Base-by-base conservation (phyloP, 192 early-diverging fungal genomes). In the Gryganskiella cystojenkinii region DNA sequence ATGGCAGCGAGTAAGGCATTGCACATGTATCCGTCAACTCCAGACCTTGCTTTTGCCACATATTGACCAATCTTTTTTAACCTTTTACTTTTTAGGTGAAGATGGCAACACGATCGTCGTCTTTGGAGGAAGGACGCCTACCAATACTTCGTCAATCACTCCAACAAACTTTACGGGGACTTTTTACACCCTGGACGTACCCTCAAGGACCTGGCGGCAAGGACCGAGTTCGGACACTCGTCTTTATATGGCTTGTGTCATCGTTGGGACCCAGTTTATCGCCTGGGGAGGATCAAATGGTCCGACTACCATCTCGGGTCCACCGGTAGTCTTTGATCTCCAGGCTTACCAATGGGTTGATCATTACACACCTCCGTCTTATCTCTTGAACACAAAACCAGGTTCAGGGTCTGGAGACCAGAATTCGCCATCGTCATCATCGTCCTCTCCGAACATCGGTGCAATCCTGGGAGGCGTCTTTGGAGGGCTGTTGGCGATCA, bases 261-360 rank as follows among this genome's bases (percentile, higher is more conserved):
- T 73, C 20, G 53, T 73, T 4, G 70, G 62, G 0, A 45, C 64
- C 54, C 70, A 73, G 19, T 73, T 73, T 17, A 20, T 73, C 7
- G 55, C 56, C 2, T 73, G 70, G 70, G 70, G 70, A 43, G 70
- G 70, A 0, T 65, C 9, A 19, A 61, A 73, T 27, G 70, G 62
- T 8, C 15, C 15, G 1, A 58, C 33, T 40, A 73, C 70, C 0
- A 27, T 58, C 8, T 33, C 45, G 1, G 62, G 28, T 11, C 47
- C 70, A 22, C 70, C 70, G 13, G 33, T 73, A 24, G 27, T 73
- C n/a, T 73, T 49, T 59, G 49, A 64, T 28, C 47, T 73, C 42
- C 31, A 61, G 14, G 34, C 17, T 19, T 27, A 31, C 4, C 47
- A 56, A 6, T 73, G 70, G 70, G 50, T 46, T 11, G 44, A 40